Evolutionary conservation across 805 yeast genomes (phyloP), one percentile per base, ranked within the genome.

Genomic region (Nakazawaea molendinolei): DNA sequence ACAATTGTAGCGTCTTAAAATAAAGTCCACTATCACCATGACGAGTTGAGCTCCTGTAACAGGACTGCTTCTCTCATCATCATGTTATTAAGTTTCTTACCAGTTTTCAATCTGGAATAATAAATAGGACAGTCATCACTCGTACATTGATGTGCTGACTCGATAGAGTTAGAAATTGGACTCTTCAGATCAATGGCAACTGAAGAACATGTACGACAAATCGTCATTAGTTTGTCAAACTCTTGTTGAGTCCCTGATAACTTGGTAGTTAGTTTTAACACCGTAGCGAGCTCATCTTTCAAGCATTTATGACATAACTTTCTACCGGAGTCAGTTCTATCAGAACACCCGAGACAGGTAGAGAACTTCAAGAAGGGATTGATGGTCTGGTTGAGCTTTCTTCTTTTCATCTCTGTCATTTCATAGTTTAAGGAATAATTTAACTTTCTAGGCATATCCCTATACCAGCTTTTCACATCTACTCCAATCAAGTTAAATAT

Each of bases 401-500:
- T 27, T 18, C 28, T 40, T 19, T 31, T 36, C 6, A 10, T 7
- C 18, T 12, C 23, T 8, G 9, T 10, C 3, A 23, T 28, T 21
- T 33, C 36, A 14, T 25, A 25, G 31, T 28, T 33, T n/a, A 23
- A 15, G 4, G 12, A 8, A 22, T 23, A 25, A 0, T 29, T 37
- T 13, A 50, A 9, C 21, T 37, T 27, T 42, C 62, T 62, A 0
- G 95, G 86, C 62, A 87, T 64, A 19, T 76, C 84, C 8, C 57
- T 56, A 44, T 77, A 84, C 98, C 98, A 92, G 4, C 63, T 64
- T 28, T 65, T 63, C 5, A 89, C 68, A 57, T 86, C 82, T 3
- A 83, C 92, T 0, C 98, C 98, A 39, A 86, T 58, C 10, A 90
- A 56, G 47, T 77, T 82, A 56, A 92, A 84, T 2, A 90, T 61